Percentiles rank a stretch among this genome's conserved stretches.
Evolutionary conservation across 2,329 filamentous ascomycete species (phyloP).

Genomic region (Aspergillus hortae): DNA sequence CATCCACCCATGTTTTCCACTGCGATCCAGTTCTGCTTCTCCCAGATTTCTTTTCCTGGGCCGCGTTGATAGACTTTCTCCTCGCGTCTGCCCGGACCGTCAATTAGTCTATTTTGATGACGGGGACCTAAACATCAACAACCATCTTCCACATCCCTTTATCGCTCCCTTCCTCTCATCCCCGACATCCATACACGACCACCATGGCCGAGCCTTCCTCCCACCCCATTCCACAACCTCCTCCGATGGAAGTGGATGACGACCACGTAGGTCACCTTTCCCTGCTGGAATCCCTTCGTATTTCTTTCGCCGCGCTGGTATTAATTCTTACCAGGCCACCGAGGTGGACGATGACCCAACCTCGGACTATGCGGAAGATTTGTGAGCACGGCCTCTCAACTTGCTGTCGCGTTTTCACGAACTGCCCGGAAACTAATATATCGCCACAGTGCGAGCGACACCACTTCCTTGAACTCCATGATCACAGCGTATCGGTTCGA

Average conservation of each 20-base stretch:
- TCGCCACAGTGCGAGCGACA: constrained; percentile 14
- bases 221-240: background rate
- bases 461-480: constrained; percentile 17
- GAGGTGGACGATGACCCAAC: constrained; percentile 5
- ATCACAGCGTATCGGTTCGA: constrained; percentile 24
- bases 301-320: background rate
- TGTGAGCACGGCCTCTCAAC: constrained; percentile 7
- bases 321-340: background rate
- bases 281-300: background rate
- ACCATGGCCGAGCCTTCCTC: background rate
- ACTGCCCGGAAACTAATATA: background rate
- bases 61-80: no score
- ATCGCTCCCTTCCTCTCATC: background rate
- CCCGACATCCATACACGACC: background rate
- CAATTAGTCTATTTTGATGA: no score
- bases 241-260: background rate
- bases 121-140: background rate
- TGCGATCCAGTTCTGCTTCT: background rate
- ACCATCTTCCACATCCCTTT: background rate
- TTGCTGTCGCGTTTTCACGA: background rate
- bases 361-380: constrained; percentile 17
- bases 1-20: background rate
- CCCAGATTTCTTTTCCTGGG: background rate
- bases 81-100: no score
- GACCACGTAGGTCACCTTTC: background rate